phyloP scores from a whole-genome alignment of 2,329 filamentous ascomycete genomes.

The Alternaria longipes region DNA sequence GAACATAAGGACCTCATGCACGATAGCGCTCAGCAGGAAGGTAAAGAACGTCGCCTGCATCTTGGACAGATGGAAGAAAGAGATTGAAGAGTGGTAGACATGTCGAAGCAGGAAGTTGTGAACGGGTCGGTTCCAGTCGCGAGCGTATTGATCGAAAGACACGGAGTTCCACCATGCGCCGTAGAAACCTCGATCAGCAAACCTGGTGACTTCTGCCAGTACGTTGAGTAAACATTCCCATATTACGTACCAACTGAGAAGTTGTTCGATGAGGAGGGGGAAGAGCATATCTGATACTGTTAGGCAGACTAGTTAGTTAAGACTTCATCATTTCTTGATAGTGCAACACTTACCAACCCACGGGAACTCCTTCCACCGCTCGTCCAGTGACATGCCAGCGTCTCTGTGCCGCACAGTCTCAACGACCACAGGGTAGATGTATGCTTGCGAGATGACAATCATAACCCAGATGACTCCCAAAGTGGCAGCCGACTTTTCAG shows the following conservation, averaged over 20 bases:
- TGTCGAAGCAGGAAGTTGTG: slow-evolving; percentile 81
- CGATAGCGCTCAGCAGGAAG: slow-evolving; percentile 74
- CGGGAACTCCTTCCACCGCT: slow-evolving; percentile 73
- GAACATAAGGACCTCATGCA: slow-evolving; percentile 82
- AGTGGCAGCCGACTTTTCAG: slow-evolving; percentile 74
- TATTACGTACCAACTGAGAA: slow-evolving; percentile 82
- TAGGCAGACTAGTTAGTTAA: not conserved
- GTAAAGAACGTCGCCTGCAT: slow-evolving; percentile 78
- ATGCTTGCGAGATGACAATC: slow-evolving; percentile 79
- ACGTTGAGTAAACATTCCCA: slow-evolving; percentile 76
- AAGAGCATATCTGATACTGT: slow-evolving; percentile 75
- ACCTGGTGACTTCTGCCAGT: slow-evolving; percentile 77
- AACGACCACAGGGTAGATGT: slow-evolving; percentile 79
- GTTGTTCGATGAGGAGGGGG: slow-evolving; percentile 80
- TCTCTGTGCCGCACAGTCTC: slow-evolving; percentile 74
- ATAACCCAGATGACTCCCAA: slow-evolving; percentile 79
- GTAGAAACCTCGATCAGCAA: slow-evolving; percentile 78
- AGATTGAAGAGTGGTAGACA: slow-evolving; percentile 81
- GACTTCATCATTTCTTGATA: not conserved
- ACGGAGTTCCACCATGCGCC: slow-evolving; percentile 64
- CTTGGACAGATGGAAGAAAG: slow-evolving; percentile 74
- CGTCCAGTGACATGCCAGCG: slow-evolving; percentile 65
- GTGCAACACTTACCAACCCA: slow-evolving; percentile 61
- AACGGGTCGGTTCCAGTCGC: slow-evolving; percentile 84
- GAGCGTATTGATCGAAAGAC: slow-evolving; percentile 77